Base-by-base conservation (phyloP, 306 rosid species). In the Lupinus albus region DNA sequence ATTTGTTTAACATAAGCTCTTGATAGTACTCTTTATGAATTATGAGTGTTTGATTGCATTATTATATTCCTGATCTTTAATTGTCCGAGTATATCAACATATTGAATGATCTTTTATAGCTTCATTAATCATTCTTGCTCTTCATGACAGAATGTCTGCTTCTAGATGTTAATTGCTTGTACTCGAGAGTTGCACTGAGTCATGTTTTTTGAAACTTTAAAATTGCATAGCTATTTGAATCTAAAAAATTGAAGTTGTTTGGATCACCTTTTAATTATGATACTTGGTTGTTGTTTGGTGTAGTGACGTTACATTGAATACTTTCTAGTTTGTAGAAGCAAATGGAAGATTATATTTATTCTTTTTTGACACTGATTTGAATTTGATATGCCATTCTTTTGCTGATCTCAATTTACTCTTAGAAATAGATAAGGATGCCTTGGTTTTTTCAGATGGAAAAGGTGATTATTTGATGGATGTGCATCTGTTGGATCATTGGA, bases 21-120 rank as follows among this genome's bases (percentile, higher is more conserved):
- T 16, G 8, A 49, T 11, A 39, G 76, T 71, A 42, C 42, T 56
- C 55, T 68, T 67, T 76, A 30, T 66, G 46, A 54, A 66, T 66
- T 67, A 3, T 11, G 45, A 39, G 5, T 32, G 36, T 16, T 59
- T 14, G 9, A 57, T 66, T 74, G 16, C 17, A 8, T 38, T 47
- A 39, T 21, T 51, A 12, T 14, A 14, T 57, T 58, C 0, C 2
- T 55, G 25, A 39, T 25, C 4, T 70, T 25, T 25, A 64, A 35
- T 41, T 64, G 11, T 13, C 4, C 11, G 21, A 41, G 44, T 11
- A 3, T 44, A 9, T n/a, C 12, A 7, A 3, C 21, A 44, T 49
- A 21, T 47, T 17, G 64, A 14, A 6, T 21, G 15, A 38, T 46
- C 33, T 64, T 13, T 49, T 53, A 13, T 44, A 32, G 36, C 50